Conservation (phyloP, 495 filamentous ascomycete genomes). For the Elaphomyces granulatus region DNA sequence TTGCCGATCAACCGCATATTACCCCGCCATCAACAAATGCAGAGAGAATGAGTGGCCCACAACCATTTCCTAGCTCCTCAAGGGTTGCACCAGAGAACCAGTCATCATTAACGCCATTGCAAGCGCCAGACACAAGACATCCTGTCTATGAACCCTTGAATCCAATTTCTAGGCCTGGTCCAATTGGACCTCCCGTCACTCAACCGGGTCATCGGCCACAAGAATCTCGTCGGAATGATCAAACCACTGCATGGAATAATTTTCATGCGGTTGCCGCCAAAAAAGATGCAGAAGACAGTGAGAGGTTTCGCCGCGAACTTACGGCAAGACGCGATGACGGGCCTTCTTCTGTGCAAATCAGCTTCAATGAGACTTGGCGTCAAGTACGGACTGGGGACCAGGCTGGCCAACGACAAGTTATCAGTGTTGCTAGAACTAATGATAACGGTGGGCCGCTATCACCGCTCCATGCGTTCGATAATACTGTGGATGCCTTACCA, state of each 20-base stretch:
- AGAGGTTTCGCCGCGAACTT: constrained; percentile 25
- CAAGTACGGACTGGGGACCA: constrained; percentile 38
- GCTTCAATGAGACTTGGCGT: constrained; percentile 52
- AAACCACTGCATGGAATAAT: constrained; percentile 35
- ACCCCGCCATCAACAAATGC: constrained; percentile 2
- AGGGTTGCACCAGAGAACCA: constrained; percentile 20
- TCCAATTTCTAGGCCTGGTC: constrained; percentile 30
- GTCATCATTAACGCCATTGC: constrained; percentile 18
- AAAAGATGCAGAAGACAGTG: constrained; percentile 28
- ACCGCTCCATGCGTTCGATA: constrained; percentile 24
- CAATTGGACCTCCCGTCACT: constrained; percentile 38
- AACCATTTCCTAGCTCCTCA: constrained; percentile 19
- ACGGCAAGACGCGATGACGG: constrained; percentile 25
- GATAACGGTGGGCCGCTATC: constrained; percentile 17
- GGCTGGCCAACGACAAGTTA: constrained; percentile 25
- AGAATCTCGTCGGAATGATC: constrained; percentile 17
- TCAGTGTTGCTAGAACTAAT: constrained; percentile 19
- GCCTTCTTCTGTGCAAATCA: constrained; percentile 25
- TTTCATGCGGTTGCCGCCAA: constrained; percentile 29
- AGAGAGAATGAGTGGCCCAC: constrained; percentile 11
- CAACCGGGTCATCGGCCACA: constrained; percentile 25
- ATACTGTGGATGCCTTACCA: constrained; percentile 22
- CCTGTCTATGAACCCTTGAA: constrained; percentile 24
- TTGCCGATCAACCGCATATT: constrained; percentile 25
- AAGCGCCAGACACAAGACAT: constrained; percentile 25